Evolutionary conservation across 2,329 filamentous ascomycete species (phyloP).

Genomic region (Raffaelea ambrosiae): DNA sequence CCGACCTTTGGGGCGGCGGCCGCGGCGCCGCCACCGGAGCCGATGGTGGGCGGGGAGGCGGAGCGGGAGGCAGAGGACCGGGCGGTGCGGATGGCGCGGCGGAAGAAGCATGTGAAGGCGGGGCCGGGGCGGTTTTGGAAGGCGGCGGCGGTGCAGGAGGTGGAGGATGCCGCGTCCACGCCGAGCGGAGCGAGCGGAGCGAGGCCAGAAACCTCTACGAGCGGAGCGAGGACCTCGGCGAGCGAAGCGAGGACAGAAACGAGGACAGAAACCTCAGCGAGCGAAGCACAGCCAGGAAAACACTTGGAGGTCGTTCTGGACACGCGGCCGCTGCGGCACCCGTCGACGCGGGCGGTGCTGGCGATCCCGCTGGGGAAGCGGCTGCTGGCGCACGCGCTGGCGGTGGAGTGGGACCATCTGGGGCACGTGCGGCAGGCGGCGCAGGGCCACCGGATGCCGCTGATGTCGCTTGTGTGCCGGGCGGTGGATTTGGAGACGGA

Average conservation of each 20-base stretch:
- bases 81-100: slow-evolving; percentile 34
- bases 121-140: slow-evolving; percentile 24
- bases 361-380: slow-evolving; percentile 66
- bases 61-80: slow-evolving; percentile 26
- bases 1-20: no score
- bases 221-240: background rate
- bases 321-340: slow-evolving; percentile 66
- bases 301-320: slow-evolving; percentile 58
- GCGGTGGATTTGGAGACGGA: slow-evolving; percentile 72
- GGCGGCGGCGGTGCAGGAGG: background rate
- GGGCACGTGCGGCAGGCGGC: slow-evolving; percentile 74
- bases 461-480: slow-evolving; percentile 77
- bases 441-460: slow-evolving; percentile 77
- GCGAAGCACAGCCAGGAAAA: background rate
- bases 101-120: slow-evolving; percentile 35
- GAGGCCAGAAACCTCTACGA: background rate
- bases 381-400: slow-evolving; percentile 75
- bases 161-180: background rate
- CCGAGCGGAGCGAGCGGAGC: background rate
- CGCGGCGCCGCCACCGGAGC: background rate
- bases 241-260: background rate
- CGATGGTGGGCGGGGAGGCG: slow-evolving; percentile 4
- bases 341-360: slow-evolving; percentile 62
- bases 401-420: slow-evolving; percentile 87
- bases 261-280: background rate